Evolutionary conservation across 176 grass and related monocot genomes (phyloP), one percentile per base, ranked within the genome.

Genomic region (Bothriochloa decipiens): DNA sequence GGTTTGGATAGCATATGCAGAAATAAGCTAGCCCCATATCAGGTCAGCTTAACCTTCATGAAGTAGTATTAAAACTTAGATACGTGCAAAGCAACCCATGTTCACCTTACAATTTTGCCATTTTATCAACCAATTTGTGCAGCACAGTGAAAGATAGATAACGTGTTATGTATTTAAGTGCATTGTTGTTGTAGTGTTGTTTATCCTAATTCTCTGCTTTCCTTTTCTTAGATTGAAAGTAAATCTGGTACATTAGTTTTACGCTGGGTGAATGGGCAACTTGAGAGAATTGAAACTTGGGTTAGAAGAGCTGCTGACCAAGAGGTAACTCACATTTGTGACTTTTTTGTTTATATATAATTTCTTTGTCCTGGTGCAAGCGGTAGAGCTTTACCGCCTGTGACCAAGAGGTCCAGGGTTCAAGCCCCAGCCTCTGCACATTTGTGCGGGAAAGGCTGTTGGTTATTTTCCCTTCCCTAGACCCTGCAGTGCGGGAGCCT

Each of bases 221-320:
- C 42, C 3, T 90, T 62, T 50, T 28, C 36, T 22, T 76, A 99
- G 96, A 87, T 99, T 80, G 93, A 99, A 91, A 88, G 70, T 78
- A 94, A 89, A 90, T 96, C 96, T 70, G 90, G 93, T 76, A 96
- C 91, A 4, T 58, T 99, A 77, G 88, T 99, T 77, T 88, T 94
- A 52, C 89, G 96, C 50, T 99, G 96, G 96, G 89, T 99, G 36
- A 99, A 99, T 49, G 82, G 87, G 47, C 96, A 99, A 80, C 91
- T 99, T 65, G 96, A 99, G 65, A 96, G 93, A 92, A 94, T 96
- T 79, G 92, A 88, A 90, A 91, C 82, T 57, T 99, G 96, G 96
- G 91, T 99, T 75, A 96, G 77, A 90, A 87, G 96, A 53, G 87
- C 93, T 66, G 85, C 89, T 74, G 89, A 95, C 81, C 93, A 93